Percentiles rank a stretch among this genome's conserved stretches.
Conservation (phyloP, 345 rosid species). For the Salix exigua region DNA sequence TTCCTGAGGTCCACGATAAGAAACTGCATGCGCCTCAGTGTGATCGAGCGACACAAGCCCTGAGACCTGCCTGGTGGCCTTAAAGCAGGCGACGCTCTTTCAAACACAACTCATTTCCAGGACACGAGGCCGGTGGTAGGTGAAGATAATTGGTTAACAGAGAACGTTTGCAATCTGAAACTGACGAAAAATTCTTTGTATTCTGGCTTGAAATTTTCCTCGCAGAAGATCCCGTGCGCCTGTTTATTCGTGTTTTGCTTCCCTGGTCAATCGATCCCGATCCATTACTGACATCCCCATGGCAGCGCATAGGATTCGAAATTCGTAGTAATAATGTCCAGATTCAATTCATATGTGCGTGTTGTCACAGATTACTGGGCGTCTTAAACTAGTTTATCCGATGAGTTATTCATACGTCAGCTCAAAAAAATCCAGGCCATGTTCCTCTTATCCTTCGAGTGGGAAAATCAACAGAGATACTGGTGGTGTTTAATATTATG, state of each 20-base stretch:
- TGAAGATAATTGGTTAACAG: neutral
- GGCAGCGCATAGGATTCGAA: no score
- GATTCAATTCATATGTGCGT: neutral
- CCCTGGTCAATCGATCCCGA: no score
- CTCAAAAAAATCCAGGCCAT: neutral
- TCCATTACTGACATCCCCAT: no score
- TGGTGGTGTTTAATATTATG: no score
- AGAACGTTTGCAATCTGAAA: neutral
- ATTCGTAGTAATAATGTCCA: no score
- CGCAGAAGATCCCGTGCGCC: neutral
- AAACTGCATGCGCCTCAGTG: neutral
- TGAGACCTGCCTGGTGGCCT: neutral
- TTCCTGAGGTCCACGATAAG: neutral
- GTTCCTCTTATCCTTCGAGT: neutral
- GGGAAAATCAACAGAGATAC: neutral
- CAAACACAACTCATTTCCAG: neutral
- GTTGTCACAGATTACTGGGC: neutral
- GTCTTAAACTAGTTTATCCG: neutral
- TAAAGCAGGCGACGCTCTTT: neutral
- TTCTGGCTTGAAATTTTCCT: neutral
- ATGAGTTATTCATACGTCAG: no score
- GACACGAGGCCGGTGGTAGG: neutral
- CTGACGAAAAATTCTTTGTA: neutral
- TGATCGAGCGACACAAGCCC: neutral
- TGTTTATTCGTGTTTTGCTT: neutral